Evolutionary conservation across 768 basidiomycete genomes (phyloP), one percentile per base, ranked within the genome.

Genomic region (Amyloporia xantha): DNA sequence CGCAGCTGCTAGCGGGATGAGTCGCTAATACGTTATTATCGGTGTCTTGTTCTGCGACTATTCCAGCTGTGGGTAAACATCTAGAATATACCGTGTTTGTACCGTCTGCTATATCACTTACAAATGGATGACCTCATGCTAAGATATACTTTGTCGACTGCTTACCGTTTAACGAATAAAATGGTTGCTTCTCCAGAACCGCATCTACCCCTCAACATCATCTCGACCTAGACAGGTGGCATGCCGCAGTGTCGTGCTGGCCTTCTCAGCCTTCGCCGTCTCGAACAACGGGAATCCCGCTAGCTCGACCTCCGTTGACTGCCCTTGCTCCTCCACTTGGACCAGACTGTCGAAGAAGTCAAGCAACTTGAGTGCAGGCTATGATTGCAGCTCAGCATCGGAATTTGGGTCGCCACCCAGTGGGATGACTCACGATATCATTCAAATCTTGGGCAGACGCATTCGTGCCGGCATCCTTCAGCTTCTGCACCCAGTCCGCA

Each of bases 191-290:
- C 38, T 26, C 54, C 50, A 57, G 49, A 25, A 57, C 38, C 43
- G 12, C 26, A 57, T 24, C 28, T 47, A 58, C 25, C 44, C 46
- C 21, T 49, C 28, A 7, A 51, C 53, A 30, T 58, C 56, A 35
- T 45, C 43, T 12, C 35, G 36, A 7, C 51, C 49, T 21, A 58
- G 45, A 27, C 49, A 47, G 7, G 44, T 45, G 35, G 42, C 35
- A 15, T 37, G 43, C 21, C 40, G 33, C 9, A 54, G 46, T 12
- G 49, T 51, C 47, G 46, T 50, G 15, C 51, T 52, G 19, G 15
- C 26, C 11, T 26, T 15, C 10, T 48, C 44, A 4, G 51, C 53
- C 47, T 44, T 51, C 59, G 40, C 17, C 19, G 48, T 43, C 36
- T 39, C 36, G 24, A 48, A 48, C 6, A 48, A 13, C 21, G 47